Evolutionary conservation across 208 protist genomes (phyloP).

Genomic region (Wallacemonas rigidus): DNA sequence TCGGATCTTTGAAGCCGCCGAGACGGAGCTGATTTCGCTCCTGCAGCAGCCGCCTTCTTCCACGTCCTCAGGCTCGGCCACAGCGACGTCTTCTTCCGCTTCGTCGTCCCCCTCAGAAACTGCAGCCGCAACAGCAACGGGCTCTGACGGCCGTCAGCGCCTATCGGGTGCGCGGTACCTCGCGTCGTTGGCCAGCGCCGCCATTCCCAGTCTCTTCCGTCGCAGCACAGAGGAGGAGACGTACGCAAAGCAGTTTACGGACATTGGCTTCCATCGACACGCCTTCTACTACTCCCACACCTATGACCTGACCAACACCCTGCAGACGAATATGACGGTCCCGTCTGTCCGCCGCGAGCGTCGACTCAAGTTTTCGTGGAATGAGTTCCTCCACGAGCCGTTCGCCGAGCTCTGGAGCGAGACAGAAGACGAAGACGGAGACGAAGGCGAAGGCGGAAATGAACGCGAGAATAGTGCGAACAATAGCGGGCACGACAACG

Average conservation of each 20-base stretch:
- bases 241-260: constrained; percentile 79
- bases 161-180: constrained; percentile 8
- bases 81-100: not conserved
- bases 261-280: constrained; percentile 57
- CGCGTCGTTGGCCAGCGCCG: constrained; percentile 12
- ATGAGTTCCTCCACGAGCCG: constrained; percentile 81
- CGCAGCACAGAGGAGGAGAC: constrained; percentile 40
- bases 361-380: constrained; percentile 84
- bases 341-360: constrained; percentile 13
- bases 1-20: constrained; percentile 89
- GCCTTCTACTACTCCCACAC: constrained; percentile 96
- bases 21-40: constrained; percentile 64
- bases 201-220: constrained; percentile 19
- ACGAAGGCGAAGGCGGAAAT: constrained; percentile 55
- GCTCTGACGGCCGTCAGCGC: not conserved
- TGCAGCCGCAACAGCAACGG: not conserved
- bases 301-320: constrained; percentile 95
- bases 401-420: constrained; percentile 27
- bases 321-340: constrained; percentile 94
- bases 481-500: not conserved
- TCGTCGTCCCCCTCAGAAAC: not conserved
- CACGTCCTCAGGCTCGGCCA: too few relatives aligned
- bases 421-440: not conserved
- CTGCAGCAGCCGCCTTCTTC: not conserved
- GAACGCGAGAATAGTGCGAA: constrained; percentile 12